These are phyloP conservation scores for Talaromyces sp. DNA, from an alignment of 2,329 filamentous ascomycete species.

Conservation along the genomic window DNA sequence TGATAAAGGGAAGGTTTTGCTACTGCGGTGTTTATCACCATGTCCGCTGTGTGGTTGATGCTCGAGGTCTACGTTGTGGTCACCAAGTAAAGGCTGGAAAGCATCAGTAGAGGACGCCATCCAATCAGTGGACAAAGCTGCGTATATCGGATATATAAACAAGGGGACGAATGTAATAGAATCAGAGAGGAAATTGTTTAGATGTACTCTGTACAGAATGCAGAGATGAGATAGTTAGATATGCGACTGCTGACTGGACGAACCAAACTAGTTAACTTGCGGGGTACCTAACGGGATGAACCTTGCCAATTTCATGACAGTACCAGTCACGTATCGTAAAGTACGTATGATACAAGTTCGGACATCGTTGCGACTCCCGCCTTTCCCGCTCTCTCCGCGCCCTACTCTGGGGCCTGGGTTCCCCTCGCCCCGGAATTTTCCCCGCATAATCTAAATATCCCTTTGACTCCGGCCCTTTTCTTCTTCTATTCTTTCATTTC, in stretches of 20 bases:
- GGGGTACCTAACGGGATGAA: background rate
- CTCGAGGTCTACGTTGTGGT: conserved; percentile 1
- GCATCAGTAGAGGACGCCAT: conserved; percentile 13
- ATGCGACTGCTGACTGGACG: background rate
- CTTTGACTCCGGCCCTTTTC: background rate
- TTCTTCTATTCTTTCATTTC: background rate
- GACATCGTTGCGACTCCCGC: conserved; percentile 3
- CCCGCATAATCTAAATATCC: conserved; percentile 4
- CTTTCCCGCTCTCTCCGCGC: conserved; percentile 1
- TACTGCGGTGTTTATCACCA: background rate
- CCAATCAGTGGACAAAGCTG: background rate
- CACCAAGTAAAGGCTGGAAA: conserved; percentile 11
- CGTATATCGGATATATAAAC: background rate
- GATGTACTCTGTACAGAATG: background rate
- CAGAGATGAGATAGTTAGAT: background rate
- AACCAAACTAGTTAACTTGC: background rate
- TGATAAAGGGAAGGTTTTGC: background rate
- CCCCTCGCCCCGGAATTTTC: background rate
- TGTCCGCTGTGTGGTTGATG: background rate
- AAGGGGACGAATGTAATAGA: background rate
- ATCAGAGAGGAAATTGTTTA: background rate
- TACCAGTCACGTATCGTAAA: background rate
- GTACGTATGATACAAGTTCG: background rate
- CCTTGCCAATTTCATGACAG: background rate
- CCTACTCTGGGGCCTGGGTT: background rate